Percentiles rank a stretch among this genome's conserved stretches.
phyloP scores from a whole-genome alignment of 805 yeast species.

The Monosporozyma yasuniensis region DNA sequence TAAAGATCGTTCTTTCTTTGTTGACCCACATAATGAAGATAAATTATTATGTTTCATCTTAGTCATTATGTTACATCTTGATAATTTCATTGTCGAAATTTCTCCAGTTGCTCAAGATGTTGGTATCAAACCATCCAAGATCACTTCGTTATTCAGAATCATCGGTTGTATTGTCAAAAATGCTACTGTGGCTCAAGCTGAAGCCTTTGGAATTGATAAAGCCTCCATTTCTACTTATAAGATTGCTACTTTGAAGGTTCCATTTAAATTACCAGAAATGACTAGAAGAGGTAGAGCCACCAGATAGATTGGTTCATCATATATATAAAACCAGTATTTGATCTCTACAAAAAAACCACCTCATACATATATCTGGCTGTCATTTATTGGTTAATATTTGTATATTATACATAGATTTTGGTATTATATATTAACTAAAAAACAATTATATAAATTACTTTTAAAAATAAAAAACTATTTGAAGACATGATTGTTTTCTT shows the following conservation, averaged over 20 bases:
- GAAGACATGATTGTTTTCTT: not conserved
- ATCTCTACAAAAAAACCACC: too few species aligned
- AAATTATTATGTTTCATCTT: conserved; percentile 73
- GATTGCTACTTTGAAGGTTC: conserved; percentile 77
- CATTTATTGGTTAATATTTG: not conserved
- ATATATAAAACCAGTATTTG: not conserved
- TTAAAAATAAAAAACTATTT: not conserved
- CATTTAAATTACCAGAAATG: conserved; percentile 81
- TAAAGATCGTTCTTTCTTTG: conserved; percentile 64
- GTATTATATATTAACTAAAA: not conserved
- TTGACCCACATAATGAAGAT: conserved; percentile 86
- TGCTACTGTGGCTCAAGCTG: conserved; percentile 66
- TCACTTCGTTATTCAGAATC: conserved; percentile 61
- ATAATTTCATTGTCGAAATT: conserved; percentile 64
- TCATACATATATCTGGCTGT: too few species aligned
- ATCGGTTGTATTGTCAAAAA: conserved; percentile 74
- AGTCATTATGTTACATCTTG: conserved; percentile 64
- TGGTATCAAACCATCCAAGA: conserved; percentile 65
- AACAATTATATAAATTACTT: not conserved
- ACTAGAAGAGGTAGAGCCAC: conserved; percentile 50
- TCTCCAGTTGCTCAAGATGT: conserved; percentile 80
- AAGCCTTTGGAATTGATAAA: conserved; percentile 59
- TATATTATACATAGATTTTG: not conserved
- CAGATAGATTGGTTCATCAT: conserved; percentile 9
- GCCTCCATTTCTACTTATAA: conserved; percentile 55